Conservation (phyloP, 495 filamentous ascomycete species). For the Penicillium cinerascens region DNA sequence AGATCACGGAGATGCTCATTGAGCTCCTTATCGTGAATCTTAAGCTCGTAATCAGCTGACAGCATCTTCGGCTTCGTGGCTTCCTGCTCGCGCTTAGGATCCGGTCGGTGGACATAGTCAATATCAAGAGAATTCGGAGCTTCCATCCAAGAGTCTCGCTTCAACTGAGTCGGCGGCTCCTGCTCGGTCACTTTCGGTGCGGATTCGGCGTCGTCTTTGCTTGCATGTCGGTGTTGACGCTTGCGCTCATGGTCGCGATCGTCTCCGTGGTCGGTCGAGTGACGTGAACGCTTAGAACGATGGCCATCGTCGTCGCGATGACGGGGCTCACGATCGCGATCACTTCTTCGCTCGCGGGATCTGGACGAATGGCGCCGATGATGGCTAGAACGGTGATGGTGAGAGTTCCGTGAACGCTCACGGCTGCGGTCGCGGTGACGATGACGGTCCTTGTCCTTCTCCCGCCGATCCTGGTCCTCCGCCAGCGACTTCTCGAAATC, state of each 20-base stretch:
- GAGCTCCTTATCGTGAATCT: constrained; percentile 77
- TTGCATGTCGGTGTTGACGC: constrained; percentile 32
- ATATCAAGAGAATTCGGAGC: constrained; percentile 75
- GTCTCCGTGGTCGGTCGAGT: constrained; percentile 41
- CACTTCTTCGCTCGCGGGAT: constrained; percentile 35
- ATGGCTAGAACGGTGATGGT: constrained; percentile 36
- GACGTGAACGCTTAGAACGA: constrained; percentile 54
- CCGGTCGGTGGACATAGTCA: constrained; percentile 74
- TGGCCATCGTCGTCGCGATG: constrained; percentile 44
- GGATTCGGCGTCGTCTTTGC: constrained; percentile 22
- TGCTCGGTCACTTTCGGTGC: constrained; percentile 28
- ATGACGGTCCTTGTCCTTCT: constrained; percentile 34
- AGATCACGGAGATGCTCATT: constrained; percentile 69
- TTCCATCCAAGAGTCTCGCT: constrained; percentile 93
- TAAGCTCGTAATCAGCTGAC: constrained; percentile 66
- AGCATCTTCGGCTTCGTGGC: constrained; percentile 46
- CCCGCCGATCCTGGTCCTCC: constrained; percentile 36
- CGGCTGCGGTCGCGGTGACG: constrained; percentile 40
- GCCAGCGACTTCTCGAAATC: constrained; percentile 53
- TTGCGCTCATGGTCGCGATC: constrained; percentile 36
- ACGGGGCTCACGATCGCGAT: constrained; percentile 32
- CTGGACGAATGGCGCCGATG: constrained; percentile 46
- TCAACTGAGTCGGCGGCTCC: constrained; percentile 38
- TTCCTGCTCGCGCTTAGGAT: constrained; percentile 38
- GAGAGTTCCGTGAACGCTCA: constrained; percentile 38